These are phyloP conservation scores for Tylopilus plumbeoviolaceoides DNA, from an alignment of 768 basidiomycete species.

Conservation along the genomic window DNA sequence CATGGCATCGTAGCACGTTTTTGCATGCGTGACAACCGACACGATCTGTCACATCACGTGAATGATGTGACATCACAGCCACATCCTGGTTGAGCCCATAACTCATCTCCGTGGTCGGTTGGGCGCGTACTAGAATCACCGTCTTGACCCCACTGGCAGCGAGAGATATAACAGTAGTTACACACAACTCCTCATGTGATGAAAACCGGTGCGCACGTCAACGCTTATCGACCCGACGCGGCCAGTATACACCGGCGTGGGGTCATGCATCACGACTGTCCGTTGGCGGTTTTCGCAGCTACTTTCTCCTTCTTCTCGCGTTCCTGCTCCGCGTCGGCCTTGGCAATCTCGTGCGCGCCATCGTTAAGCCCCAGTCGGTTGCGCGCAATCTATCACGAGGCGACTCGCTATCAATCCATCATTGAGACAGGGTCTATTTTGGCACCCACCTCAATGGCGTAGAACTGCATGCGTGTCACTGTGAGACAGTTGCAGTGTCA, in stretches of 20 bases:
- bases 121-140: background rate
- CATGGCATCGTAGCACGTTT: constrained; percentile 11
- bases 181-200: background rate
- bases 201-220: background rate
- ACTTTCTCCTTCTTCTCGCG: constrained; percentile 57
- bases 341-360: constrained; percentile 74
- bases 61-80: too few relatives aligned
- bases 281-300: constrained; percentile 39
- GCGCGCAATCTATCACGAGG: constrained; percentile 67
- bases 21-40: constrained; percentile 19
- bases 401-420: background rate
- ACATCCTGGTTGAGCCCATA: background rate
- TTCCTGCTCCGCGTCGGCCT: constrained; percentile 54
- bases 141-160: background rate
- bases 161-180: constrained; percentile 1
- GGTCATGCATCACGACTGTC: constrained; percentile 26
- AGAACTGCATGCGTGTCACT: constrained; percentile 59
- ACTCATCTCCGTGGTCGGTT: constrained; percentile 14
- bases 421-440: constrained; percentile 8
- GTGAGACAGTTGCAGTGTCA: constrained; percentile 9
- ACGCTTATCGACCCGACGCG: background rate
- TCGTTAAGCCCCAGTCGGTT: constrained; percentile 92
- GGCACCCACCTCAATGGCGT: constrained; percentile 74
- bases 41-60: constrained; percentile 30
- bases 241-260: background rate